Percentiles rank a stretch among this genome's conserved stretches.
Conservation (phyloP, 306 rosid species). For the Vachellia pachyceras region DNA sequence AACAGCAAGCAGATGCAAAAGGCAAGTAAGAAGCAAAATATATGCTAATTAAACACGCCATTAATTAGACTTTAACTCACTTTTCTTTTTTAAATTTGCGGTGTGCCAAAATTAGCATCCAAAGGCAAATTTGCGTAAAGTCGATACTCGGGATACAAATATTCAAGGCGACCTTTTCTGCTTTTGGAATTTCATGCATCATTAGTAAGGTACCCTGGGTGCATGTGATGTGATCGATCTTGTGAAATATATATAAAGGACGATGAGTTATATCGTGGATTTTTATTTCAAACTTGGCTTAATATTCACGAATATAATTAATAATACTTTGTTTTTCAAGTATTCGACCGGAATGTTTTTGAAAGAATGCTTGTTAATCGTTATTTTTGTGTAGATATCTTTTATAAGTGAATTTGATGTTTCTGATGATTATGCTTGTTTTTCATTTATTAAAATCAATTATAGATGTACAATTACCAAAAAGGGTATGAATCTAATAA, state of each 20-base stretch:
- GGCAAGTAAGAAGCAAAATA: neutral
- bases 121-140: neutral
- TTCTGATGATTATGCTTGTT: no score
- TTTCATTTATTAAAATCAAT: no score
- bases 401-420: no score
- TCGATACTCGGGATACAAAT: neutral
- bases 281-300: neutral
- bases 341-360: neutral
- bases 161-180: neutral
- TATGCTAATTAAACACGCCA: neutral
- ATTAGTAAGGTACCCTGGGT: neutral
- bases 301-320: neutral
- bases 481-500: no score
- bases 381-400: no score
- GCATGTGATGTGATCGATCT: slow-evolving; percentile 1
- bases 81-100: neutral
- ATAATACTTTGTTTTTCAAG: neutral
- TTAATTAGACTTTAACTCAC: neutral
- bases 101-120: neutral
- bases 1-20: neutral
- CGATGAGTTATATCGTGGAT: neutral
- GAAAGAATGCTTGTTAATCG: no score
- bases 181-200: neutral
- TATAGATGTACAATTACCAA: no score
- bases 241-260: neutral